Evolutionary conservation across 106 monocot species (phyloP).

Genomic region (Acorus calamus): DNA sequence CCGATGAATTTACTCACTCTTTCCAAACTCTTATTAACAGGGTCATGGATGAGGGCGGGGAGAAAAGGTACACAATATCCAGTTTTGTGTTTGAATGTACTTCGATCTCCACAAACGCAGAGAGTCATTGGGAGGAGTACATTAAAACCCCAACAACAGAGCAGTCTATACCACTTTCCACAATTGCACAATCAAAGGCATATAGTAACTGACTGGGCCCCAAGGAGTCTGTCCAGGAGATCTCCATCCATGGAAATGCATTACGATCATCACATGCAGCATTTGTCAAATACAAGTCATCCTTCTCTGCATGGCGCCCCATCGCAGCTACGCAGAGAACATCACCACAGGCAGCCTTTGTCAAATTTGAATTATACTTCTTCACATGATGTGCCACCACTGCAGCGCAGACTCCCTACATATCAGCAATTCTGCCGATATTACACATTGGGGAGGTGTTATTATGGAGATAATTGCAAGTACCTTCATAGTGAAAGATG

Average conservation of each 20-base stretch:
- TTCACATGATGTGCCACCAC: background rate
- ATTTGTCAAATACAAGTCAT: too few relatives aligned
- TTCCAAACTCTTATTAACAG: slow-evolving; percentile 19
- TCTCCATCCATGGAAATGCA: too few relatives aligned
- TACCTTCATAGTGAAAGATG: slow-evolving; percentile 11
- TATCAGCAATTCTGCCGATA: slow-evolving; percentile 5
- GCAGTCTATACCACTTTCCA: too few relatives aligned
- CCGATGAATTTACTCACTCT: too few relatives aligned
- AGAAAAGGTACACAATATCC: slow-evolving; percentile 51
- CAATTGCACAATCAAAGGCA: too few relatives aligned
- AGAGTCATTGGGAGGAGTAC: too few relatives aligned
- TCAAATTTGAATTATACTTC: too few relatives aligned
- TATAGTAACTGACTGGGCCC: too few relatives aligned
- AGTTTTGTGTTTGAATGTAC: slow-evolving; percentile 72
- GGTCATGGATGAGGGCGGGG: slow-evolving; percentile 50
- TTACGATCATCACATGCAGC: background rate
- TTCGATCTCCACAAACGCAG: too few relatives aligned
- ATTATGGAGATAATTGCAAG: slow-evolving; percentile 13
- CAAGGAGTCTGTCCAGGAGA: too few relatives aligned
- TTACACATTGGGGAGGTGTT: slow-evolving; percentile 11
- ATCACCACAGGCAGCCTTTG: background rate
- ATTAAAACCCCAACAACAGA: too few relatives aligned
- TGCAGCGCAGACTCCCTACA: background rate
- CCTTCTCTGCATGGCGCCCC: too few relatives aligned
- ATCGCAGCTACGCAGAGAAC: background rate